Evolutionary conservation across 108 stramenopile genomes (phyloP).

Genomic region (Bacterosira constricta): DNA sequence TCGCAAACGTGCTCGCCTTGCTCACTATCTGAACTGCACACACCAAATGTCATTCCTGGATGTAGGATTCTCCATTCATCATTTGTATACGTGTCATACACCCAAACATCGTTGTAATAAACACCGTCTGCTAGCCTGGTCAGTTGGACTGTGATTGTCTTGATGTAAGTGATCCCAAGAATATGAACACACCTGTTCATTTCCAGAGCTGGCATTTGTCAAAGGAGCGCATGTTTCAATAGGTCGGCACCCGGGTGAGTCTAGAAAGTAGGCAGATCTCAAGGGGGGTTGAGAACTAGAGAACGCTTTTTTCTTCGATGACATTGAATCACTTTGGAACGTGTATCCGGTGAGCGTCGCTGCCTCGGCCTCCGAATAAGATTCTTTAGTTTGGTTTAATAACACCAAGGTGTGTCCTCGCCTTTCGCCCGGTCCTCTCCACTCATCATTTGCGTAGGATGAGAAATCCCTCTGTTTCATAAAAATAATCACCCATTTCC

Average conservation of each 20-base stretch:
- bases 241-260: conserved; percentile 25
- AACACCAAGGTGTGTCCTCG: conserved; percentile 56
- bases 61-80: conserved; percentile 71
- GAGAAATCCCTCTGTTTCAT: conserved; percentile 50
- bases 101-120: conserved; percentile 85
- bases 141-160: conserved; percentile 11
- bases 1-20: conserved; percentile 63
- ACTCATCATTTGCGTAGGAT: conserved; percentile 37
- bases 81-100: conserved; percentile 62
- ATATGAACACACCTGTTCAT: conserved; percentile 48
- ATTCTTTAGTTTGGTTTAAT: conserved; percentile 44
- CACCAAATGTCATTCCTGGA: conserved; percentile 67
- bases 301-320: conserved; percentile 52
- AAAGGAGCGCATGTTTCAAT: conserved; percentile 36
- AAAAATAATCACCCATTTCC: no score
- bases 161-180: conserved; percentile 38
- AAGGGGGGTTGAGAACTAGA: conserved; percentile 76
- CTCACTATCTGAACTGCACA: conserved; percentile 58
- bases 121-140: conserved; percentile 50
- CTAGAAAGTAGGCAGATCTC: conserved; percentile 9
- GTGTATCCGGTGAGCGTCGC: conserved; percentile 54
- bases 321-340: conserved; percentile 53
- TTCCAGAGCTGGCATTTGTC: conserved; percentile 44
- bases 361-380: conserved; percentile 71
- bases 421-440: conserved; percentile 49